Evolutionary conservation across 2,329 filamentous ascomycete species (phyloP), one percentile per base, ranked within the genome.

Genomic region (Trichoderma asperellum): DNA sequence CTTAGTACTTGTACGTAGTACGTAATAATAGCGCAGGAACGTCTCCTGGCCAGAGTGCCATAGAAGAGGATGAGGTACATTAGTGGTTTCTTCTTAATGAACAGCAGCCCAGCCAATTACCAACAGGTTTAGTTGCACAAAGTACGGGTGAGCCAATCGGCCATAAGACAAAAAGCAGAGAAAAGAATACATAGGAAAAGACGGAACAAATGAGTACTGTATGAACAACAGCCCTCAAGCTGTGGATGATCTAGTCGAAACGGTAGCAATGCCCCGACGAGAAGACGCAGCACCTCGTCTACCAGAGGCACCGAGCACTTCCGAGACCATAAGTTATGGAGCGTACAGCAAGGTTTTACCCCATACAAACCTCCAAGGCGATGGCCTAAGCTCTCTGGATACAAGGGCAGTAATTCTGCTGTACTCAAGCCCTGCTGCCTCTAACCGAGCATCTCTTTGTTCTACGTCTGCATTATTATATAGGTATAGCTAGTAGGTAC

Each of bases 231-330:
- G 29, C 37, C 37, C 53, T n/a, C n/a, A 58, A 47, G 34, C 16
- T 55, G 53, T 66, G 53, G 53, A 29, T 37, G 53, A 58, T 55
- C 52, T 66, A 66, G 24, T 49, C 40, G 27, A 43, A 49, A 49
- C 37, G 63, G 37, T 58, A 35, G 37, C 63, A 37, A n/a, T 47
- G 21, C 63, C 12, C 49, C 52, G 53, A 49, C 11, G 63, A 40
- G 43, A 56, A 21, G 37, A 35, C 11, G 18, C 18, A 34, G 29
- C 29, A 57, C 24, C 24, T 55, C 52, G 21, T 24, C 16, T 18
- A 55, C 21, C n/a, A 49, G n/a, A 49, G 21, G 47, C 10, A 49
- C 47, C 16, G 40, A 43, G 40, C 40, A n/a, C 18, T n/a, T 43
- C 40, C 40, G 18, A 43, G 40, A 18, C 40, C 24, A 24, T 24